These are phyloP conservation scores for Tetrapisispora arboricola DNA, from an alignment of 805 yeast species.

Conservation along the genomic window DNA sequence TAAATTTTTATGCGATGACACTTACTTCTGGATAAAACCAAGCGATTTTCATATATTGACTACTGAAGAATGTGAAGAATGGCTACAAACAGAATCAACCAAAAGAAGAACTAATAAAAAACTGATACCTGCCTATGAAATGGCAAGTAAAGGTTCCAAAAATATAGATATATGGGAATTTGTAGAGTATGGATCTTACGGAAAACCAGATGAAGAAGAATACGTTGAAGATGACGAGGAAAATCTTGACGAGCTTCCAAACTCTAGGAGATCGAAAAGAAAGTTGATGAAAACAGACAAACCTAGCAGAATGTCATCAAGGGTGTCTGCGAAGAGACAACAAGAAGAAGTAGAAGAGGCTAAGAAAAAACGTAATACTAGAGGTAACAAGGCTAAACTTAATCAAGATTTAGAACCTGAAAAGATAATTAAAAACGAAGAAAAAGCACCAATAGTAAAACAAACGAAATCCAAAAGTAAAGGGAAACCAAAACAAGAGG, in stretches of 20 bases:
- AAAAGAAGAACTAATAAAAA: slow-evolving; percentile 41
- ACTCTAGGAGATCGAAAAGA: slow-evolving; percentile 14
- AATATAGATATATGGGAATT: slow-evolving; percentile 28
- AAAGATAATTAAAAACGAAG: slow-evolving; percentile 11
- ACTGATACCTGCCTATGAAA: slow-evolving; percentile 37
- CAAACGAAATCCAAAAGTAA: slow-evolving; percentile 6
- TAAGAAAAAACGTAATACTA: slow-evolving; percentile 9
- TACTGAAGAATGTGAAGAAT: slow-evolving; percentile 15
- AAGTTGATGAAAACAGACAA: slow-evolving; percentile 4
- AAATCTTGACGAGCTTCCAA: slow-evolving; percentile 8
- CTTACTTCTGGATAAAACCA: slow-evolving; percentile 27
- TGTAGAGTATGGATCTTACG: slow-evolving; percentile 28
- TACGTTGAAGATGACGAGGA: slow-evolving; percentile 26
- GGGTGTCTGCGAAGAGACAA: slow-evolving; percentile 26
- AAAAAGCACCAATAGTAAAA: slow-evolving; percentile 6
- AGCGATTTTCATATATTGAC: slow-evolving; percentile 16
- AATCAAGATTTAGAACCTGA: slow-evolving; percentile 15
- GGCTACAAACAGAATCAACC: slow-evolving; percentile 24
- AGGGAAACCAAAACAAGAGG: slow-evolving; percentile 5
- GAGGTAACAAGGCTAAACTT: slow-evolving; percentile 5
- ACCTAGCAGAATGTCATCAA: slow-evolving; percentile 11
- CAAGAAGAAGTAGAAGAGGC: slow-evolving; percentile 17
- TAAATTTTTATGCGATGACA: slow-evolving; percentile 28
- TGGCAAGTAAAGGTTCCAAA: slow-evolving; percentile 36
- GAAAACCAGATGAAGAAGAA: slow-evolving; percentile 24